These are phyloP conservation scores for Botrytis fragariae DNA, from an alignment of 2,329 filamentous ascomycete species.

Conservation along the genomic window DNA sequence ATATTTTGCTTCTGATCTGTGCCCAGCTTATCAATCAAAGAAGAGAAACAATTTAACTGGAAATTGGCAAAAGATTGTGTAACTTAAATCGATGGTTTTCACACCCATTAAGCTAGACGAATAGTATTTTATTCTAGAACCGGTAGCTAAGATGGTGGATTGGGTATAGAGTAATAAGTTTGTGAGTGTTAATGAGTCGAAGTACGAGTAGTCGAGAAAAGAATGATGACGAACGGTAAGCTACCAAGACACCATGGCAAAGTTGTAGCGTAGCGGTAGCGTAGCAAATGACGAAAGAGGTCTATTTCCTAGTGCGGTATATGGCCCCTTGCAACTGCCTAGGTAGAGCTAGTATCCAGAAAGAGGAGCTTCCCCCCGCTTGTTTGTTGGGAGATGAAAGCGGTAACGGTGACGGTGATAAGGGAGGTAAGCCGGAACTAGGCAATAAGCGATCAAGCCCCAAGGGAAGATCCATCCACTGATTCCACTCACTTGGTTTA, in stretches of 20 bases:
- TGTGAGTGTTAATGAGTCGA: not conserved
- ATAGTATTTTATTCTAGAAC: not conserved
- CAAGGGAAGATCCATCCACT: not conserved
- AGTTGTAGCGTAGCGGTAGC: not conserved
- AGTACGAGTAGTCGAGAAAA: not conserved
- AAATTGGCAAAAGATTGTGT: not conserved
- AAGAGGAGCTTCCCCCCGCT: not conserved
- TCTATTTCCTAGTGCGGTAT: not conserved
- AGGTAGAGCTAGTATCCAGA: not conserved
- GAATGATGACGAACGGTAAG: slow-evolving; percentile 5
- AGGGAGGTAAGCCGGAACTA: slow-evolving; percentile 1
- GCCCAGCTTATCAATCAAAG: slow-evolving; percentile 17
- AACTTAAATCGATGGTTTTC: not conserved
- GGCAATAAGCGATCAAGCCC: not conserved
- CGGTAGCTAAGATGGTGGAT: not conserved
- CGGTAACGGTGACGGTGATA: slow-evolving; percentile 1
- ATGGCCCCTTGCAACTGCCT: not conserved
- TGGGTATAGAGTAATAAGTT: not conserved
- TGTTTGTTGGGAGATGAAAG: not conserved
- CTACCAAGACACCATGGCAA: not conserved
- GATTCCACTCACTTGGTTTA: not conserved
- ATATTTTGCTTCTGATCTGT: slow-evolving; percentile 7
- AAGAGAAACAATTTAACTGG: not conserved
- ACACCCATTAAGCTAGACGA: not conserved
- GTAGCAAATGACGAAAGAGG: slow-evolving; percentile 3